Evolutionary conservation across 148 eudicot genomes (phyloP).

Genomic region (Dysphania ambrosioides): DNA sequence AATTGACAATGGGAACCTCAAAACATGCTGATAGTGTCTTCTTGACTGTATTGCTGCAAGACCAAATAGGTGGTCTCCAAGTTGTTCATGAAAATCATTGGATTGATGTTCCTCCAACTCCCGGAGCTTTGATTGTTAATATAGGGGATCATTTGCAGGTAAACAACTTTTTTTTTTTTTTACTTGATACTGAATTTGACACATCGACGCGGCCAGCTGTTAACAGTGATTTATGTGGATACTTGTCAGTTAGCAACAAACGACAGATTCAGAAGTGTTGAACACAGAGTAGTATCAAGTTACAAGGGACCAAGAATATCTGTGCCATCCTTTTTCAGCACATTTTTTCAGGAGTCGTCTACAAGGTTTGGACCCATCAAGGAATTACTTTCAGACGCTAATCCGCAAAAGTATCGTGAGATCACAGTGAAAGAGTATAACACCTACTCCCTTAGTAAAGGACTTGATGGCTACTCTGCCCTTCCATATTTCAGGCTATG

Average conservation of each 20-base stretch:
- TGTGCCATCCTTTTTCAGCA: constrained; percentile 43
- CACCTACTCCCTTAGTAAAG: constrained; percentile 27
- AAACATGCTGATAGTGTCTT: constrained; percentile 4
- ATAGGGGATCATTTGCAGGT: neutral
- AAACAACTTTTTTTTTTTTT: neutral
- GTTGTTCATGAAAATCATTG: constrained; percentile 7
- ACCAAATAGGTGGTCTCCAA: constrained; percentile 11
- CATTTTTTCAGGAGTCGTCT: constrained; percentile 17
- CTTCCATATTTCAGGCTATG: constrained; percentile 32
- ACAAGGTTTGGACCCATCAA: constrained; percentile 54
- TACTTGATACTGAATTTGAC: no score
- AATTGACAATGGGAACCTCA: constrained; percentile 12
- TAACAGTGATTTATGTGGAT: no score
- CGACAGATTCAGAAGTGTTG: constrained; percentile 2
- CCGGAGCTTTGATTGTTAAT: constrained; percentile 2
- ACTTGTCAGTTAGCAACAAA: neutral
- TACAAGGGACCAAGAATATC: constrained; percentile 10
- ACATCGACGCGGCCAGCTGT: no score
- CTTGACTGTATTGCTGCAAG: constrained; percentile 3
- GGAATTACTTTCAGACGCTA: constrained; percentile 50
- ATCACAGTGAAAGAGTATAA: constrained; percentile 38
- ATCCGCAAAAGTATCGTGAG: constrained; percentile 47
- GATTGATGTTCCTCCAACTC: constrained; percentile 15
- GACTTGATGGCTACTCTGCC: constrained; percentile 40
- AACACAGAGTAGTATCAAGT: constrained; percentile 1